A percentile compares a stretch with the other conserved stretches of the same genome.
These are phyloP conservation scores for Hysterium pulicare DNA, from an alignment of 2,329 filamentous ascomycete genomes.

Conservation along the genomic window DNA sequence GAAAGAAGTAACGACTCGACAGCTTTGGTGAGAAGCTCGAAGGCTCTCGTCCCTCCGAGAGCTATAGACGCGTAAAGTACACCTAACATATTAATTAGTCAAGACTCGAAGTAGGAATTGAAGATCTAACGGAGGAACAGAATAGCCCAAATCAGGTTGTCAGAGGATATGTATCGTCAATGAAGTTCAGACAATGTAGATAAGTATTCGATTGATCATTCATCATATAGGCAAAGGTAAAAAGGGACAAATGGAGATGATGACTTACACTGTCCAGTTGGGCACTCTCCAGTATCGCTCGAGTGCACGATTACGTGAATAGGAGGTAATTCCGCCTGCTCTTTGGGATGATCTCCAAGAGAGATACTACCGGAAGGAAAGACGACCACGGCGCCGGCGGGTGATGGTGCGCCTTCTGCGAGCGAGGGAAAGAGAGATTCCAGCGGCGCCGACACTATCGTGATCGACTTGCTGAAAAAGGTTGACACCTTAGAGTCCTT, in stretches of 20 bases:
- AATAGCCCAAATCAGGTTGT: conserved; percentile 71
- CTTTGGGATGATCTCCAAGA: conserved; percentile 17
- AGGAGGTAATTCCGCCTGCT: conserved; percentile 38
- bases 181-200: conserved; percentile 99
- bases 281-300: conserved; percentile 90
- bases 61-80: conserved; percentile 55
- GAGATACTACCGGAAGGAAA: conserved; percentile 59
- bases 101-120: conserved; percentile 10
- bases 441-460: conserved; percentile 66
- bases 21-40: conserved; percentile 38
- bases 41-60: conserved; percentile 32
- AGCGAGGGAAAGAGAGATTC: conserved; percentile 64
- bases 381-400: conserved; percentile 69
- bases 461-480: conserved; percentile 58
- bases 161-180: conserved; percentile 87
- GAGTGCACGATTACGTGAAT: conserved; percentile 71
- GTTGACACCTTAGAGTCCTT: conserved; percentile 5
- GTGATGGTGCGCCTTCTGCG: conserved; percentile 71
- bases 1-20: conserved; percentile 43
- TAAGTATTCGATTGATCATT: conserved; percentile 87
- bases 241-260: conserved; percentile 9
- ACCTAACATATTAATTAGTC: conserved; percentile 47
- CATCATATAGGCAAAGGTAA: conserved; percentile 66
- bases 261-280: conserved; percentile 81
- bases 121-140: conserved; percentile 14